A percentile compares a stretch with the other conserved stretches of the same genome.
phyloP scores from a whole-genome alignment of 257 asterid species.

The Linaria vulgaris region DNA sequence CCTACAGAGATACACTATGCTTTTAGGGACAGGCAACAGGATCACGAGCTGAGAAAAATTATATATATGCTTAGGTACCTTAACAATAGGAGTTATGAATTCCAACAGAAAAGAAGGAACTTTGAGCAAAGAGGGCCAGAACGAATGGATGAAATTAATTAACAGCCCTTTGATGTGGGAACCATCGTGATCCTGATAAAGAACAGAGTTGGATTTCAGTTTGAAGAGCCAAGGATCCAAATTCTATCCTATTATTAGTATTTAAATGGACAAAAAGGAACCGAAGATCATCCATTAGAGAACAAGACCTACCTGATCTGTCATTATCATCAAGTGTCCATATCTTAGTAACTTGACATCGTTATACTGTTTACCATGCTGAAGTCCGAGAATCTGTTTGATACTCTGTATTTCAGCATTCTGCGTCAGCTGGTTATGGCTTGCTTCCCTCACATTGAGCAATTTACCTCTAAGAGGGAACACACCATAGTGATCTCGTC shows the following conservation, averaged over 20 bases:
- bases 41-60: neutral
- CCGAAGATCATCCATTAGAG: neutral
- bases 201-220: slow-evolving; percentile 20
- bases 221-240: neutral
- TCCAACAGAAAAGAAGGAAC: slow-evolving; percentile 80
- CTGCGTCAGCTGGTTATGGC: slow-evolving; percentile 70
- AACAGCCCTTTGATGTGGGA: slow-evolving; percentile 95
- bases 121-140: slow-evolving; percentile 94
- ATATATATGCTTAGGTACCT: slow-evolving; percentile 40
- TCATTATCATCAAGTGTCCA: slow-evolving; percentile 97
- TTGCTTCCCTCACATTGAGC: slow-evolving; percentile 96
- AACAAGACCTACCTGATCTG: slow-evolving; percentile 74
- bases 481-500: slow-evolving; percentile 89
- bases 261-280: slow-evolving; percentile 7
- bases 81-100: slow-evolving; percentile 93
- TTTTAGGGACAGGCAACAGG: neutral
- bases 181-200: slow-evolving; percentile 93
- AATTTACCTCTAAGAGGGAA: slow-evolving; percentile 92
- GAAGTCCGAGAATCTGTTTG: slow-evolving; percentile 90
- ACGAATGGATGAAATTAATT: slow-evolving; percentile 86
- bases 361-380: slow-evolving; percentile 76
- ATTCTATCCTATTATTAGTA: neutral
- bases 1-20: slow-evolving; percentile 41
- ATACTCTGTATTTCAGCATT: slow-evolving; percentile 77
- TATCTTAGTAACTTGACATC: slow-evolving; percentile 78